Percentiles rank a stretch among this genome's conserved stretches.
Conservation (phyloP, 805 yeast genomes). For the Candida krabiensis region DNA sequence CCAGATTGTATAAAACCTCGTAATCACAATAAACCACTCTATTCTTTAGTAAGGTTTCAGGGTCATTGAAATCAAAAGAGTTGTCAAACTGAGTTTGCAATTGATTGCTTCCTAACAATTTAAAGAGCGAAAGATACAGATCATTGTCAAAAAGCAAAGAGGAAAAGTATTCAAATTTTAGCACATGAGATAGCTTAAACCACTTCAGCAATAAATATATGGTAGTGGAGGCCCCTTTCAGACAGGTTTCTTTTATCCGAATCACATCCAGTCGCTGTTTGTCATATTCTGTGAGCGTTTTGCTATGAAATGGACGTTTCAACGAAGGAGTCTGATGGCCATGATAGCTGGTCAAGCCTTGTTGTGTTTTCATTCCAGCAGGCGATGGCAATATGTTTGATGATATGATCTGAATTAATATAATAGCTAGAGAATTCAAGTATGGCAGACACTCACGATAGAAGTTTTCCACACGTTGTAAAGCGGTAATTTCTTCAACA, state of each 20-base stretch:
- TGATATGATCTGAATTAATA: constrained; percentile 63
- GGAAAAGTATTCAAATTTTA: constrained; percentile 75
- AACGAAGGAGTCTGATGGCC: constrained; percentile 21
- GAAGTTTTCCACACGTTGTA: constrained; percentile 59
- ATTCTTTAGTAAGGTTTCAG: constrained; percentile 27
- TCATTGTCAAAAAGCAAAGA: constrained; percentile 75
- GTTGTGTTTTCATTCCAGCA: constrained; percentile 24
- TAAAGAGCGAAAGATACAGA: constrained; percentile 41
- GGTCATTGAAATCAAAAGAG: constrained; percentile 28
- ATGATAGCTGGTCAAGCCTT: constrained; percentile 1
- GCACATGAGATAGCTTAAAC: constrained; percentile 75
- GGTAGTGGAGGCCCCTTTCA: constrained; percentile 59
- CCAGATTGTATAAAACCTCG: constrained; percentile 23
- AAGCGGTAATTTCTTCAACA: constrained; percentile 37
- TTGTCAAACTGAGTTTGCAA: constrained; percentile 25
- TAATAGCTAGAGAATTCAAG: constrained; percentile 63
- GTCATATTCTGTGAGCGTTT: constrained; percentile 21
- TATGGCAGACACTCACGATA: constrained; percentile 54
- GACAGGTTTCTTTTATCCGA: constrained; percentile 60
- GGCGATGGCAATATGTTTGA: constrained; percentile 38
- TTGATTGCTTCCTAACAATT: constrained; percentile 31
- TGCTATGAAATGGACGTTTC: constrained; percentile 15
- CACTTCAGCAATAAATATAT: constrained; percentile 60
- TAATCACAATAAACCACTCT: constrained; percentile 34
- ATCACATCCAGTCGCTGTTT: constrained; percentile 51